Evolutionary conservation across 1,139 yeast species (phyloP), one percentile per base, ranked within the genome.

Genomic region (Arxiozyma slooffiae): DNA sequence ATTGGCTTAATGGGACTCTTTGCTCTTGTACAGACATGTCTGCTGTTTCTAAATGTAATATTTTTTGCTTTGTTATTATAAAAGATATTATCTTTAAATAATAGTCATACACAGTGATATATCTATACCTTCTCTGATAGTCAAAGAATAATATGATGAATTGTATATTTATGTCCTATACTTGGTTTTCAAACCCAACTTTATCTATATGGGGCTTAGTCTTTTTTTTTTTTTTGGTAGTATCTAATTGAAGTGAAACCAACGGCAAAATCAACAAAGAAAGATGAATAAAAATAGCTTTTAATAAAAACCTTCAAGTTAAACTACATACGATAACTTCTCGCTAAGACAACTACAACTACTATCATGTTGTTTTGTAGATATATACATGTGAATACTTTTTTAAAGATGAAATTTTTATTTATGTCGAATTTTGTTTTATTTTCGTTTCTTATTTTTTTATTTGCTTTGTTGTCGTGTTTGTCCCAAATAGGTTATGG

Each of bases 1-100:
- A 57, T 48, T 58, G 65, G 41, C 58, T 55, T 52, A 62, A 51
- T 44, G 66, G 67, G 22, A 58, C 50, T 50, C 64, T 55, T 30
- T 53, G 57, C 9, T 34, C 45, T 42, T 47, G 47, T 23, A 38
- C 42, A 16, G 45, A 42, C 45, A 42, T 42, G 7, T 7, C 36
- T 14, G 36, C 6, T 30, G 36, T 30, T 30, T 30, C n/a, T 30
- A 30, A 30, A 30, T 30, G 14, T 11, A 14, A 30, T 30, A 14
- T 30, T 30, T 30, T 6, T 11, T 11, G 6, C 14, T 30, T 30
- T 30, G 36, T 30, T 30, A 30, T 30, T 30, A 14, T n/a, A 30
- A 30, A 30, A 30, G 36, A 30, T 8, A 30, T 30, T 14, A 14
- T 3, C 11, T 30, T 30, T 30, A 30, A 30, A 14, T 11, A 30